phyloP scores from a whole-genome alignment of 305 asterid species.

The Striga hermonthica region DNA sequence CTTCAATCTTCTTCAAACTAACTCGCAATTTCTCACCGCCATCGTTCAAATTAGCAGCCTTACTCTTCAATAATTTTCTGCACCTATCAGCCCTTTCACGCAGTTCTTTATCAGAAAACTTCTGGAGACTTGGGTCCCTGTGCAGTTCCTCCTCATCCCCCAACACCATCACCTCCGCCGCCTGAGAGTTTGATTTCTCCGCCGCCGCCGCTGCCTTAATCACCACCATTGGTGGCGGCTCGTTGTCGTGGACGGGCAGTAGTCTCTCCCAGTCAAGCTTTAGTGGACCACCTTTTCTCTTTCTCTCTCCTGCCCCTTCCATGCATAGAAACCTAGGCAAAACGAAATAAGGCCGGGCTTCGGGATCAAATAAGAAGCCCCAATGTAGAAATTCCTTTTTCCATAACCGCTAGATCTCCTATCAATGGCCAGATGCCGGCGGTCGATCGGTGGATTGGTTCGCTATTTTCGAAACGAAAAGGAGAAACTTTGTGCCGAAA shows the following conservation, averaged over 20 bases:
- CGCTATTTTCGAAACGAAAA: neutral
- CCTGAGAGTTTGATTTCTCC: constrained; percentile 31
- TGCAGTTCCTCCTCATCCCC: constrained; percentile 24
- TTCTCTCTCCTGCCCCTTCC: constrained; percentile 46
- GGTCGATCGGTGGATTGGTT: constrained; percentile 1
- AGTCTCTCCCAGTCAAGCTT: constrained; percentile 36
- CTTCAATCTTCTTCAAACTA: constrained; percentile 31
- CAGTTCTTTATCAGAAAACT: constrained; percentile 29
- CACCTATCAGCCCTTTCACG: constrained; percentile 27
- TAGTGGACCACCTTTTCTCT: constrained; percentile 31
- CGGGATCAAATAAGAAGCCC: neutral
- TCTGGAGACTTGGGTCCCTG: neutral
- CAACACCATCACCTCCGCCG: constrained; percentile 23
- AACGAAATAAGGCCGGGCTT: neutral
- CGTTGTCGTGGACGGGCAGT: constrained; percentile 26
- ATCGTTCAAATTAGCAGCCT: constrained; percentile 30
- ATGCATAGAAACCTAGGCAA: constrained; percentile 35
- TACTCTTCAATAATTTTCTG: neutral
- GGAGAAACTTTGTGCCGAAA: neutral
- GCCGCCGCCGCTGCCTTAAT: constrained; percentile 13
- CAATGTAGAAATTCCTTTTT: neutral
- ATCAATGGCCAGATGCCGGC: neutral
- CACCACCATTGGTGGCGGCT: constrained; percentile 37
- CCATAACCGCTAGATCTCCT: neutral
- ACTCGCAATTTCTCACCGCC: constrained; percentile 46